These are phyloP conservation scores for Cucumis cinereus DNA, from an alignment of 306 rosid species.

Conservation along the genomic window DNA sequence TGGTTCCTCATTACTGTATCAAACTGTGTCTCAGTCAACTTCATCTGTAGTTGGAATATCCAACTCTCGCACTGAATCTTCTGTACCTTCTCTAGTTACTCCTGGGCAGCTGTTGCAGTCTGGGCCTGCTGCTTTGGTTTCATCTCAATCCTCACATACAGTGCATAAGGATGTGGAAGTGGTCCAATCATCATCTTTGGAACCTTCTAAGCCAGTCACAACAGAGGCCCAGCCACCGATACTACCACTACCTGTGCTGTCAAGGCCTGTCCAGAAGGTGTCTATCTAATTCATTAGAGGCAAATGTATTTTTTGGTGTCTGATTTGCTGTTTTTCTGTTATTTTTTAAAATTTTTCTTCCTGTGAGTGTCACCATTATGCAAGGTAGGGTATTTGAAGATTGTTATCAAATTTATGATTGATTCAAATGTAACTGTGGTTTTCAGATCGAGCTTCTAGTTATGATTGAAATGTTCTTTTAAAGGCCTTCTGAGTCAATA, in stretches of 20 bases:
- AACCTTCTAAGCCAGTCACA: conserved; percentile 21
- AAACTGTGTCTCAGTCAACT: conserved; percentile 38
- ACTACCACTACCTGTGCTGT: conserved; percentile 57
- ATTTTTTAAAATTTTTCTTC: not conserved
- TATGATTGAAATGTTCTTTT: not conserved
- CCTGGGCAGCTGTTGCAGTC: conserved; percentile 75
- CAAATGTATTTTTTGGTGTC: not conserved
- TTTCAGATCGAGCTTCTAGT: not conserved
- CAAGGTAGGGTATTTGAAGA: not conserved
- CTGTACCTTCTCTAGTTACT: conserved; percentile 53
- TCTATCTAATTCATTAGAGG: not conserved
- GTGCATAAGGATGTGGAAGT: conserved; percentile 72
- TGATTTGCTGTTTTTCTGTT: not conserved
- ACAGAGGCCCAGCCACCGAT: conserved; percentile 64
- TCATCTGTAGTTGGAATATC: conserved; percentile 47
- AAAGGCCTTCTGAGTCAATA: not conserved
- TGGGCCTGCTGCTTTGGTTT: conserved; percentile 19
- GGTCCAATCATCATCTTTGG: conserved; percentile 41
- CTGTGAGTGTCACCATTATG: not conserved
- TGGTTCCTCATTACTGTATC: conserved; percentile 30
- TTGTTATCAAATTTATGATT: not conserved
- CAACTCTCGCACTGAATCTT: conserved; percentile 27
- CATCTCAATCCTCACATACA: conserved; percentile 35
- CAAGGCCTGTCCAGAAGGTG: conserved; percentile 42
- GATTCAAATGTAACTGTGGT: not conserved